Conservation (phyloP, 768 basidiomycete species). For the Lentinula detonsa region DNA sequence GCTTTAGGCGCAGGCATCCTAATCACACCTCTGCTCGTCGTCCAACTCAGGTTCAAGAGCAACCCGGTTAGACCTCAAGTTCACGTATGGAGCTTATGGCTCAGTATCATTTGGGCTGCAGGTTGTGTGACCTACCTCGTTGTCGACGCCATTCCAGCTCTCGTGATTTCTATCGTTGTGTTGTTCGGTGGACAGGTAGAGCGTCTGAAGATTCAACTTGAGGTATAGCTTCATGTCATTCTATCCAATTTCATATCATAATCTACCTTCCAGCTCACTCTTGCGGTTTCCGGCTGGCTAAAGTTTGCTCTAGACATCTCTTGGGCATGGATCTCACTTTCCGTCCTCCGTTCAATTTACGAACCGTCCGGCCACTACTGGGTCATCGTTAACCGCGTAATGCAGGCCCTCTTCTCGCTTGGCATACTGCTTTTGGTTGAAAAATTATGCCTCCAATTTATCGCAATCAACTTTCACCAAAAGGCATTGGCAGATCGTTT, state of each 20-base stretch:
- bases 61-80: slow-evolving; percentile 48
- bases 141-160: slow-evolving; percentile 56
- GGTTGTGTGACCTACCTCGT: slow-evolving; percentile 54
- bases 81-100: slow-evolving; percentile 61
- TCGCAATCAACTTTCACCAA: slow-evolving; percentile 78
- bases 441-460: slow-evolving; percentile 61
- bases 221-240: slow-evolving; percentile 33
- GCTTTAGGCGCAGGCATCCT: slow-evolving; percentile 56
- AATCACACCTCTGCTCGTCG: slow-evolving; percentile 65
- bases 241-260: background rate
- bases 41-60: slow-evolving; percentile 52
- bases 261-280: slow-evolving; percentile 39
- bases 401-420: slow-evolving; percentile 52
- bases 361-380: slow-evolving; percentile 63
- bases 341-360: slow-evolving; percentile 50
- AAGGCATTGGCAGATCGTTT: slow-evolving; percentile 72
- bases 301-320: slow-evolving; percentile 61
- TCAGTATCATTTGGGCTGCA: slow-evolving; percentile 61
- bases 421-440: slow-evolving; percentile 37
- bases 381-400: slow-evolving; percentile 60
- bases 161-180: slow-evolving; percentile 47
- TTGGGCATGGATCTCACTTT: slow-evolving; percentile 73
- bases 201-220: slow-evolving; percentile 59
- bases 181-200: slow-evolving; percentile 59
- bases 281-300: slow-evolving; percentile 67